A percentile compares a stretch with the other conserved stretches of the same genome.
Conservation (phyloP, 2,329 filamentous ascomycete genomes). For the Talaromyces rugulosus region DNA sequence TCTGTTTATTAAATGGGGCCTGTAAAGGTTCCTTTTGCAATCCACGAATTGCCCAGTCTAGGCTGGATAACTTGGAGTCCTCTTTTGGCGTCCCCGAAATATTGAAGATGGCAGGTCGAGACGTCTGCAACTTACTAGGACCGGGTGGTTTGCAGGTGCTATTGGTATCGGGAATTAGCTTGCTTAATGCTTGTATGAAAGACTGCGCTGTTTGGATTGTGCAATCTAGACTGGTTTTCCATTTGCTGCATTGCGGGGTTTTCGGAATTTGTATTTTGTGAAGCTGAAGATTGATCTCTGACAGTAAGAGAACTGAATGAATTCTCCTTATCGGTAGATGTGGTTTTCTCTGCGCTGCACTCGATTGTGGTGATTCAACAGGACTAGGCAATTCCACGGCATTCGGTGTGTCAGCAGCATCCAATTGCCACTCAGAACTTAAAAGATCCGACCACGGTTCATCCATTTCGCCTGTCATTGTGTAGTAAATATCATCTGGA, state of each 20-base stretch:
- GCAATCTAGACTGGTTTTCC: not conserved
- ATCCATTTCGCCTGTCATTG: not conserved
- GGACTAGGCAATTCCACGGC: not conserved
- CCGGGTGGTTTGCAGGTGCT: not conserved
- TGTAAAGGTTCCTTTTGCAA: not conserved
- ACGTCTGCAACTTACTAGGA: not conserved
- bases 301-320: not conserved
- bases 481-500: not conserved
- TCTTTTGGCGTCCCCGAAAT: not conserved
- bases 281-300: not conserved
- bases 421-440: not conserved
- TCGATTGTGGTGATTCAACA: not conserved
- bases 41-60: not conserved
- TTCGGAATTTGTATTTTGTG: not conserved
- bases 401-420: not conserved
- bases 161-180: not conserved
- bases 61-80: not conserved
- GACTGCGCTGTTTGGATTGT: not conserved
- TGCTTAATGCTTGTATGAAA: not conserved
- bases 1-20: not conserved
- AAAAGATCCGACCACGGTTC: not conserved
- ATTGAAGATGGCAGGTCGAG: not conserved
- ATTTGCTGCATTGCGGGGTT: not conserved
- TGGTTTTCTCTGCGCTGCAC: not conserved
- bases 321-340: not conserved